Evolutionary conservation across 495 filamentous ascomycete species (phyloP), one percentile per base, ranked within the genome.

Genomic region (Thozetella sp.): DNA sequence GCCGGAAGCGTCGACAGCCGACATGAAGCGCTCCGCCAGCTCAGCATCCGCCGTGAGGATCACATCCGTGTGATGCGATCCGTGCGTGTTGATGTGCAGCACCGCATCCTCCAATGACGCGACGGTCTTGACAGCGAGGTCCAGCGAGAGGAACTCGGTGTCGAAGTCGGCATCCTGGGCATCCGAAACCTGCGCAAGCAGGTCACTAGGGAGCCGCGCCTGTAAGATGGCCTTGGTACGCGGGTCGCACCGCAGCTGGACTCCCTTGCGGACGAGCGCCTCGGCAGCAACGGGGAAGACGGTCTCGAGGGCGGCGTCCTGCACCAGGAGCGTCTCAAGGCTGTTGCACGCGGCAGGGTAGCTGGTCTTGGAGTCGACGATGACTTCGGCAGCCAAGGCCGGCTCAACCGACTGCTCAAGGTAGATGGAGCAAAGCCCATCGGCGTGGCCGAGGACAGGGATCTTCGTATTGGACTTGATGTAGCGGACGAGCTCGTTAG

Each of bases 331-430:
- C 1, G 93, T 93, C 72, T 99, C 95, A 26, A 97, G 74, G 24
- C 88, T 84, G 73, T 99, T 99, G 80, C 95, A 99, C 19, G 93
- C 95, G n/a, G 95, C 96, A 6, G 93, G 90, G 72, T 99, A 99
- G 72, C 88, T 86, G 6, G 89, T 90, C 73, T 99, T 99, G 22
- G 94, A 89, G 74, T 99, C 96, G 61, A 97, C 76, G 19, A 98
- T 79, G 22, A 97, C 89, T 56, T 88, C 89, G 13, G 86, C 82
- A 24, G 92, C 90, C 67, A 88, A 88, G 23, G 84, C 76, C 22
- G 77, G 74, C 62, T 94, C 88, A 24, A 91, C 94, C 50, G 93
- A 90, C 13, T 82, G 74, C 64, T 93, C 90, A 27, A 99, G 83
- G 75, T 97, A 99, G 58, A 93, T 88, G 57, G 86, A 86, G 79